phyloP scores from a whole-genome alignment of 345 rosid species.

The Gossypium mustelinum region DNA sequence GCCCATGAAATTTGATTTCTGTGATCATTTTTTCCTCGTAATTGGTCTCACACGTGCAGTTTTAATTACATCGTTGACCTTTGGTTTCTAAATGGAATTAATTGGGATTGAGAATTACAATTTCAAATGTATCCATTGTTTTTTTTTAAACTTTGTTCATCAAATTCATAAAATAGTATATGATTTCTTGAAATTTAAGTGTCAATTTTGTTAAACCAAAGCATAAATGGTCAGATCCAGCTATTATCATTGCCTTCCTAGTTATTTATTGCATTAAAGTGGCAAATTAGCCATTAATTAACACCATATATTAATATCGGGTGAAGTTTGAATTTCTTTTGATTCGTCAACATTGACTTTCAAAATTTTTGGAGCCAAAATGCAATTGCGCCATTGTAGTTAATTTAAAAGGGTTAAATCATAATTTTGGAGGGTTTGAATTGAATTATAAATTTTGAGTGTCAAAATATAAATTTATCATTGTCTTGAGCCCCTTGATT shows the following conservation, averaged over 20 bases:
- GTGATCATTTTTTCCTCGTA: conserved; percentile 3
- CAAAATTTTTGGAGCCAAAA: no score
- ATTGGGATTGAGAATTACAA: conserved; percentile 26
- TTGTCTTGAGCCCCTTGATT: no score
- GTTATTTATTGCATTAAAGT: no score
- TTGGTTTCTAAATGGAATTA: conserved; percentile 20
- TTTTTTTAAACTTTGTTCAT: background rate
- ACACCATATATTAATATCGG: no score
- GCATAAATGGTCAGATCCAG: background rate
- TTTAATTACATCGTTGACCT: conserved; percentile 28
- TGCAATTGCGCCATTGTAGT: no score
- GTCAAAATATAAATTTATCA: no score
- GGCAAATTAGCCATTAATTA: background rate
- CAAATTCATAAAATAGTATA: background rate
- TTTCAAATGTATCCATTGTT: background rate
- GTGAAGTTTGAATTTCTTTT: no score
- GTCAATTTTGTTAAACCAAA: conserved; percentile 8
- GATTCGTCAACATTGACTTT: no score
- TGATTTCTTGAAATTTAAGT: conserved; percentile 6
- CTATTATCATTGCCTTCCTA: background rate
- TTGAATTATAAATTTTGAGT: no score
- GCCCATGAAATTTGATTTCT: background rate
- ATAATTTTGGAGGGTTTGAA: no score
- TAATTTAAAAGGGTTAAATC: no score
- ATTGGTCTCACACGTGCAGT: conserved; percentile 21